Evolutionary conservation across 345 rosid genomes (phyloP).

Genomic region (Cardamine resedifolia): DNA sequence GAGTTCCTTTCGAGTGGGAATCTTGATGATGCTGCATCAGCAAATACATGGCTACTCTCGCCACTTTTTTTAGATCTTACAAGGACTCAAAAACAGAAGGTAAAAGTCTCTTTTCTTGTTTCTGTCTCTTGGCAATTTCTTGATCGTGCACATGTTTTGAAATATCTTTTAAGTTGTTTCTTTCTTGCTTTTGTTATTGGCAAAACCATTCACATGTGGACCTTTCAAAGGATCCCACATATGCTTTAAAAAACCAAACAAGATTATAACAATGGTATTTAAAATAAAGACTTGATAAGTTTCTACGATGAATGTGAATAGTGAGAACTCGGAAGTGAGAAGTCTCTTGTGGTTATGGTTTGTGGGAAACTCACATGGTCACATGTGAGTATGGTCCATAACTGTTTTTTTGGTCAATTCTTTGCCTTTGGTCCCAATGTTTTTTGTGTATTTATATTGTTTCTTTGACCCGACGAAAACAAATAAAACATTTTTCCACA

Average conservation of each 20-base stretch:
- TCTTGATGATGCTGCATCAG: conserved; percentile 99
- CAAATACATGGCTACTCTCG: conserved; percentile 46
- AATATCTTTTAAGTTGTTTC: conserved; percentile 27
- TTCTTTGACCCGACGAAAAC: conserved; percentile 22
- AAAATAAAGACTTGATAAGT: not conserved
- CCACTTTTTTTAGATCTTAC: conserved; percentile 15
- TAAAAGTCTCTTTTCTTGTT: conserved; percentile 14
- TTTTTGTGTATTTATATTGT: conserved; percentile 10
- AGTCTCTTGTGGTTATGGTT: conserved; percentile 29
- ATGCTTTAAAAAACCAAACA: conserved; percentile 26
- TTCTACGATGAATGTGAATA: conserved; percentile 15
- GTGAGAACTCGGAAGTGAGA: conserved; percentile 23
- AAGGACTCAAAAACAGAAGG: conserved; percentile 29
- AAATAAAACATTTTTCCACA: conserved; percentile 1
- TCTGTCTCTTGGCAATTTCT: not conserved
- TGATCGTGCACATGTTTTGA: conserved; percentile 25
- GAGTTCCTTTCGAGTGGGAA: conserved; percentile 63
- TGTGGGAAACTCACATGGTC: conserved; percentile 36
- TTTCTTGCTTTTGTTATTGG: conserved; percentile 17
- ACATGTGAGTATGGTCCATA: conserved; percentile 37
- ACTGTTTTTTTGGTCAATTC: conserved; percentile 35
- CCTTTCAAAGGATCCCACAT: conserved; percentile 26
- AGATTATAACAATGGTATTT: not conserved
- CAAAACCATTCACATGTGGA: conserved; percentile 24
- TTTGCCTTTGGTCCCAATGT: conserved; percentile 28